Evolutionary conservation across 257 asterid species (phyloP).

Genomic region (Anisodus acutangulus): DNA sequence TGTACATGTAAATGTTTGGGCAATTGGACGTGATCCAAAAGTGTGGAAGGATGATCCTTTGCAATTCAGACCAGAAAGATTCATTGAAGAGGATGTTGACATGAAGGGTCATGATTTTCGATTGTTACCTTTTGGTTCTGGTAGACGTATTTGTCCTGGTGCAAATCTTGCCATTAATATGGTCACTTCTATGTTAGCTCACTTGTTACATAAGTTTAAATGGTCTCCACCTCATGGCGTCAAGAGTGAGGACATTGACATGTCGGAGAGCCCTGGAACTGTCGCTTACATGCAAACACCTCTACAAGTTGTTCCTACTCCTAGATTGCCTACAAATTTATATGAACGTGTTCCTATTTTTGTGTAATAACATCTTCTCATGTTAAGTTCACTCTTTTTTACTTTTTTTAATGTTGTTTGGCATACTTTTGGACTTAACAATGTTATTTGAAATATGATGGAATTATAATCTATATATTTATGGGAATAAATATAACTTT

Average conservation of each 20-base stretch:
- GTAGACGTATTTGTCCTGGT: no score
- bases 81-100: no score
- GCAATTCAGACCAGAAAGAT: no score
- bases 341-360: background rate
- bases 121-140: no score
- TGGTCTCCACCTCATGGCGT: constrained; percentile 48
- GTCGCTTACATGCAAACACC: constrained; percentile 40
- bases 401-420: background rate
- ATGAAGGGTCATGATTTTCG: no score
- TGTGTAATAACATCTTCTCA: background rate
- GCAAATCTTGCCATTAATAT: no score
- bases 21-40: no score
- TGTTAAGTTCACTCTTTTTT: background rate
- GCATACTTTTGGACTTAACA: background rate
- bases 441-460: background rate
- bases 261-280: constrained; percentile 67
- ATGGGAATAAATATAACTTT: background rate
- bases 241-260: constrained; percentile 40
- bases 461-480: constrained; percentile 1
- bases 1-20: no score
- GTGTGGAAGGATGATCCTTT: no score
- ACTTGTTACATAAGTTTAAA: constrained; percentile 56
- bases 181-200: constrained; percentile 25
- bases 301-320: constrained; percentile 32
- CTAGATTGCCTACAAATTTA: constrained; percentile 26